These are phyloP conservation scores for Pulveroboletus frians DNA, from an alignment of 768 basidiomycete genomes.

Conservation along the genomic window DNA sequence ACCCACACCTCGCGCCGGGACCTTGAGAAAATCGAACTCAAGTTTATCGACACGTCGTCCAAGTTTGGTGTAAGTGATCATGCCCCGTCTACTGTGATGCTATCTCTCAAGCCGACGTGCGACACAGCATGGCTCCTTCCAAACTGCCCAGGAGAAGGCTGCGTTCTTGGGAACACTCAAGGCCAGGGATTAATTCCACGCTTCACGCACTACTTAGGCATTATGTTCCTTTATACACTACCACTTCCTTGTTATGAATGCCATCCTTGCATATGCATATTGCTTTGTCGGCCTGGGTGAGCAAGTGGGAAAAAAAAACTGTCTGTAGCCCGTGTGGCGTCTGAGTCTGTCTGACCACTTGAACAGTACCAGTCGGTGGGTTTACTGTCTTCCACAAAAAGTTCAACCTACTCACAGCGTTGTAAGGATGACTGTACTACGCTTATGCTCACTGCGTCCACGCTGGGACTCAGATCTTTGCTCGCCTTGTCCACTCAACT, in stretches of 20 bases:
- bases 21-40: constrained; percentile 96
- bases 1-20: constrained; percentile 93
- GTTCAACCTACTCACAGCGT: constrained; percentile 5
- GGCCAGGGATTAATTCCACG: constrained; percentile 58
- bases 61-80: constrained; percentile 80
- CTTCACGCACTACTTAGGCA: constrained; percentile 36
- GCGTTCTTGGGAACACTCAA: constrained; percentile 93
- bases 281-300: neutral
- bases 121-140: constrained; percentile 87
- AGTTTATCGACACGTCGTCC: constrained; percentile 98
- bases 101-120: constrained; percentile 2
- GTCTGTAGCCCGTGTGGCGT: neutral
- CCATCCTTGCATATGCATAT: constrained; percentile 14
- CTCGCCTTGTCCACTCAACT: constrained; percentile 26
- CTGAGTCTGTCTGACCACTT: neutral
- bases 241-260: constrained; percentile 40
- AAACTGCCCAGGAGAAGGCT: constrained; percentile 93
- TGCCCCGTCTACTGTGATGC: neutral
- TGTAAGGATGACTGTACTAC: constrained; percentile 63
- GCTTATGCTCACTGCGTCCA: constrained; percentile 86
- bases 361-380: constrained; percentile 41
- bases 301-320: neutral
- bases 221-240: constrained; percentile 33
- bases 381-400: constrained; percentile 4
- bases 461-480: constrained; percentile 57